phyloP scores from a whole-genome alignment of 2,329 filamentous ascomycete species.

The Microcyclosporella mali region DNA sequence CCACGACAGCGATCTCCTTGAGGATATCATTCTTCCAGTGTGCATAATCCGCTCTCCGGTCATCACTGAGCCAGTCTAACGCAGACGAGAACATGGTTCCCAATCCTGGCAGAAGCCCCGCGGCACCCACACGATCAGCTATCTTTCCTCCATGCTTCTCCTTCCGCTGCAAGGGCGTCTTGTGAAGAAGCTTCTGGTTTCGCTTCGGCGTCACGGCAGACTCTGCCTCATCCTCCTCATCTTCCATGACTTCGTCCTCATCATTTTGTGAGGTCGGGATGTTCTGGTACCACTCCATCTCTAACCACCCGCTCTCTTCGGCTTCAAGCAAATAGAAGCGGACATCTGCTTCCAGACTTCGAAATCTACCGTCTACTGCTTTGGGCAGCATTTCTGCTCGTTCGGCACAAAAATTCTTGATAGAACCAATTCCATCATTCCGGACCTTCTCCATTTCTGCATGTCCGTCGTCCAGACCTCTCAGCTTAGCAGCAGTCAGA shows the following conservation, averaged over 20 bases:
- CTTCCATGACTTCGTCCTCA: slow-evolving; percentile 31
- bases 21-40: slow-evolving; percentile 60
- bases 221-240: slow-evolving; percentile 3
- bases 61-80: slow-evolving; percentile 64
- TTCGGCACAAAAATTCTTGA: slow-evolving; percentile 4
- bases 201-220: slow-evolving; percentile 12
- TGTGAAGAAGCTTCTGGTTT: slow-evolving; percentile 17
- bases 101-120: slow-evolving; percentile 40
- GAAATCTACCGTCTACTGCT: slow-evolving; percentile 3
- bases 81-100: slow-evolving; percentile 69
- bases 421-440: slow-evolving; percentile 6
- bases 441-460: slow-evolving; percentile 4
- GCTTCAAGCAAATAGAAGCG: slow-evolving; percentile 19
- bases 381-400: slow-evolving; percentile 3
- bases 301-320: slow-evolving; percentile 20
- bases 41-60: slow-evolving; percentile 54
- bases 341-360: slow-evolving; percentile 9
- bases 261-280: slow-evolving; percentile 42
- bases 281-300: slow-evolving; percentile 23
- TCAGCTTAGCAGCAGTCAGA: slow-evolving; percentile 11
- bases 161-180: slow-evolving; percentile 31
- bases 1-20: slow-evolving; percentile 42
- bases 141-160: slow-evolving; percentile 27
- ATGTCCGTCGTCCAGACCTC: slow-evolving; percentile 6
- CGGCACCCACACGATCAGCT: slow-evolving; percentile 18